Percentiles rank a stretch among this genome's conserved stretches.
Evolutionary conservation across 768 basidiomycete species (phyloP).

Genomic region (Podaxis sp.): DNA sequence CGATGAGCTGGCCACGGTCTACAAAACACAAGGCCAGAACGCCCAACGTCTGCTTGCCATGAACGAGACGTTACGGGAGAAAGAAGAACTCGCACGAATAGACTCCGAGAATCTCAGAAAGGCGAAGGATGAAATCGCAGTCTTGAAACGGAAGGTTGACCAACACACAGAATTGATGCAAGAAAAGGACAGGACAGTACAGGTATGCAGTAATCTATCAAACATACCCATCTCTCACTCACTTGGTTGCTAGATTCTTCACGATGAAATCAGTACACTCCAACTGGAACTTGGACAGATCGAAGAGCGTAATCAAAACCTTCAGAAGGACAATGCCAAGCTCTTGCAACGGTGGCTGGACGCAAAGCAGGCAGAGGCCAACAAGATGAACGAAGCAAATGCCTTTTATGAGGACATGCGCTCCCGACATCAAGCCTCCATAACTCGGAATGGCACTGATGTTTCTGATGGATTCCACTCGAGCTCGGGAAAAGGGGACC

Average conservation of each 20-base stretch:
- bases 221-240: slow-evolving; percentile 8
- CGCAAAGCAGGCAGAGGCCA: slow-evolving; percentile 87
- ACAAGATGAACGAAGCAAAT: slow-evolving; percentile 93
- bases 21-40: slow-evolving; percentile 95
- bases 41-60: slow-evolving; percentile 89
- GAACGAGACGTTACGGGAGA: slow-evolving; percentile 92
- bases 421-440: slow-evolving; percentile 59
- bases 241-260: slow-evolving; percentile 59
- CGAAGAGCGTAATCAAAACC: slow-evolving; percentile 79
- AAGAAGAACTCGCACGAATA: slow-evolving; percentile 81
- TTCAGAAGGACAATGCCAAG: slow-evolving; percentile 91
- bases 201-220: slow-evolving; percentile 47
- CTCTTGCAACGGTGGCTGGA: slow-evolving; percentile 97
- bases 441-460: slow-evolving; percentile 47
- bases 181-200: slow-evolving; percentile 85
- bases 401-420: slow-evolving; percentile 87
- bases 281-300: slow-evolving; percentile 90
- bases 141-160: slow-evolving; percentile 70
- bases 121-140: slow-evolving; percentile 67
- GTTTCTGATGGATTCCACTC: slow-evolving; percentile 27
- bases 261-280: slow-evolving; percentile 92
- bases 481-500: slow-evolving; percentile 70
- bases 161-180: slow-evolving; percentile 82
- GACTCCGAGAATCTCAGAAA: slow-evolving; percentile 80
- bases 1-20: slow-evolving; percentile 89